phyloP scores from a whole-genome alignment of 2,329 filamentous ascomycete genomes.

The Nigrospora oryzae region DNA sequence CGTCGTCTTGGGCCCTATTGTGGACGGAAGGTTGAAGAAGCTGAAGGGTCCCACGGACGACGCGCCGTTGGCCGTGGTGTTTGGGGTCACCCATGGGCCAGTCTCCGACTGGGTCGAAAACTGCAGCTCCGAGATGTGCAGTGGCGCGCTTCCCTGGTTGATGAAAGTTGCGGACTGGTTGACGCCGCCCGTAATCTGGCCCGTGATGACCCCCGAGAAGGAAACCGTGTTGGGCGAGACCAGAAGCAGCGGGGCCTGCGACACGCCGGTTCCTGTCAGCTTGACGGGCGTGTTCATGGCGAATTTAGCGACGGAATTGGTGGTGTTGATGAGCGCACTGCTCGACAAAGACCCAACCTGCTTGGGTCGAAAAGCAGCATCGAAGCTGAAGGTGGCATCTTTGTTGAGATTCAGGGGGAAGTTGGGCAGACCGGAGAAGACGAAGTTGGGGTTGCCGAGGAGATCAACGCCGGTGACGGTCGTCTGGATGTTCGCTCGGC shows the following conservation, averaged over 20 bases:
- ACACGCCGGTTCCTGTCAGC: slow-evolving; percentile 40
- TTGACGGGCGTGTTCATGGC: slow-evolving; percentile 35
- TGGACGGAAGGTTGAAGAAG: slow-evolving; percentile 34
- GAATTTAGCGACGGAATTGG: slow-evolving; percentile 35
- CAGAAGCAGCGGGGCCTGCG: slow-evolving; percentile 32
- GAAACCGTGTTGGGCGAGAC: slow-evolving; percentile 38
- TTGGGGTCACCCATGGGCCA: slow-evolving; percentile 34
- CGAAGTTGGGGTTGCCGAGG: slow-evolving; percentile 27
- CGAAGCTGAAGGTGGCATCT: slow-evolving; percentile 32
- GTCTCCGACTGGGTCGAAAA: slow-evolving; percentile 33
- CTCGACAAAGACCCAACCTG: slow-evolving; percentile 38
- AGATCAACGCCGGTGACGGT: slow-evolving; percentile 30
- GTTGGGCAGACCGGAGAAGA: slow-evolving; percentile 17
- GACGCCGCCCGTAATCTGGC: slow-evolving; percentile 24
- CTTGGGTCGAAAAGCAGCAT: slow-evolving; percentile 34
- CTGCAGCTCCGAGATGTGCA: slow-evolving; percentile 34
- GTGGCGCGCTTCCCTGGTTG: slow-evolving; percentile 37
- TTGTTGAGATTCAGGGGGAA: slow-evolving; percentile 22
- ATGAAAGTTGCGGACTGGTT: slow-evolving; percentile 35
- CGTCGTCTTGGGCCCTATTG: slow-evolving; percentile 29
- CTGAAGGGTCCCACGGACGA: slow-evolving; percentile 37
- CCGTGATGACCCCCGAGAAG: slow-evolving; percentile 40
- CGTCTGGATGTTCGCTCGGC: slow-evolving; percentile 35
- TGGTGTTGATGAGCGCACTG: slow-evolving; percentile 38
- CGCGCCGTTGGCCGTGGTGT: slow-evolving; percentile 21